Percentiles rank a stretch among this genome's conserved stretches.
Conservation (phyloP, 2,329 filamentous ascomycete species). For the Xylaria sp. region DNA sequence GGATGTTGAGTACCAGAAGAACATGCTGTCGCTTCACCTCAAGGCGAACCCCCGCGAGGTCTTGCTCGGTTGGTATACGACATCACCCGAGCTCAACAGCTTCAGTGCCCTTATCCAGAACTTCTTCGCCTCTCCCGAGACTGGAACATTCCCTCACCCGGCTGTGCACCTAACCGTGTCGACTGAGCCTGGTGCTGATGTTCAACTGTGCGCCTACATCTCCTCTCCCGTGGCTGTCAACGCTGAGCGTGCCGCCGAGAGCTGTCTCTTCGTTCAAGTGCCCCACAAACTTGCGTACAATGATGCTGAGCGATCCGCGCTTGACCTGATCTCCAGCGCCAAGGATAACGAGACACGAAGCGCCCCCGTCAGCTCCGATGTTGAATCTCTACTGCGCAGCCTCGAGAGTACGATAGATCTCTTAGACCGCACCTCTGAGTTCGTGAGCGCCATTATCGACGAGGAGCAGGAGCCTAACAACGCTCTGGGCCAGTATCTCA, state of each 20-base stretch:
- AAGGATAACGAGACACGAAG: slow-evolving; percentile 78
- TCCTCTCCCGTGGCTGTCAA: slow-evolving; percentile 94
- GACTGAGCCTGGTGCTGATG: slow-evolving; percentile 84
- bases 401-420: slow-evolving; percentile 88
- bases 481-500: slow-evolving; percentile 90
- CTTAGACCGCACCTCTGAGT: slow-evolving; percentile 88
- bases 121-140: slow-evolving; percentile 97
- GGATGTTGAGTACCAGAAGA: slow-evolving; percentile 99
- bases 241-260: slow-evolving; percentile 91
- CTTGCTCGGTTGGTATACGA: slow-evolving; percentile 98
- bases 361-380: slow-evolving; percentile 79
- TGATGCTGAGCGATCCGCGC: slow-evolving; percentile 62
- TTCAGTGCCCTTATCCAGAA: slow-evolving; percentile 99
- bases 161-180: slow-evolving; percentile 95
- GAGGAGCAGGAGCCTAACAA: slow-evolving; percentile 90
- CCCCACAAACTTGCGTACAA: slow-evolving; percentile 95
- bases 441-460: slow-evolving; percentile 91
- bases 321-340: slow-evolving; percentile 84
- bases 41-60: slow-evolving; percentile 93
- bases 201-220: slow-evolving; percentile 93
- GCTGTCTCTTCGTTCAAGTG: slow-evolving; percentile 96
- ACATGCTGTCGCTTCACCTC: slow-evolving; percentile 94
- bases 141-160: slow-evolving; percentile 96
- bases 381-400: slow-evolving; percentile 85
- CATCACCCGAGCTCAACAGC: slow-evolving; percentile 93